Evolutionary conservation across 2,329 filamentous ascomycete genomes (phyloP).

Genomic region (Tolypocladium paradoxum): DNA sequence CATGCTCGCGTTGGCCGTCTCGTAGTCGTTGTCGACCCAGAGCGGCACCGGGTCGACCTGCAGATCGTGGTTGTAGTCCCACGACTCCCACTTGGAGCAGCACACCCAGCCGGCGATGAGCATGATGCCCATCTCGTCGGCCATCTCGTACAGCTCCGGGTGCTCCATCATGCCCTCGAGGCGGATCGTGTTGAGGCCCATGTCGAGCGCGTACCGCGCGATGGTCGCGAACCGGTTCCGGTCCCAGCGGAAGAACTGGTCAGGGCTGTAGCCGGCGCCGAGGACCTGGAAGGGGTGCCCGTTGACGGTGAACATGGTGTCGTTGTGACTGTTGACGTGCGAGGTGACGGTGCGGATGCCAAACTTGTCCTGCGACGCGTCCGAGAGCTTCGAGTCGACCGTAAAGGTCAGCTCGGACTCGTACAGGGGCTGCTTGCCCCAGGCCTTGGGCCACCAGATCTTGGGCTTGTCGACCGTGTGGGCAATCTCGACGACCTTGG

Average conservation of each 20-base stretch:
- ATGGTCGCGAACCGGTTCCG: slow-evolving; percentile 33
- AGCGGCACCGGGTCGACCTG: slow-evolving; percentile 20
- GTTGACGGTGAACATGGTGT: slow-evolving; percentile 46
- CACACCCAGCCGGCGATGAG: slow-evolving; percentile 55
- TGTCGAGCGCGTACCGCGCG: slow-evolving; percentile 43
- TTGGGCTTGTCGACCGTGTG: slow-evolving; percentile 29
- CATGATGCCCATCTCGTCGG: slow-evolving; percentile 50
- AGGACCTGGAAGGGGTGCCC: slow-evolving; percentile 47
- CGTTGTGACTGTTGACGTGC: slow-evolving; percentile 37
- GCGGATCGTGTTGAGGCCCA: slow-evolving; percentile 53
- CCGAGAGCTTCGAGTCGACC: slow-evolving; percentile 17
- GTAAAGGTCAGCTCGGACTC: slow-evolving; percentile 17
- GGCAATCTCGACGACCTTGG: slow-evolving; percentile 23
- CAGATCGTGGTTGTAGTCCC: slow-evolving; percentile 47
- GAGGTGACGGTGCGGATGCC: slow-evolving; percentile 32
- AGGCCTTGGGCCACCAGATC: slow-evolving; percentile 52
- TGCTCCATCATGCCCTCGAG: slow-evolving; percentile 57
- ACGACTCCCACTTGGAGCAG: slow-evolving; percentile 58
- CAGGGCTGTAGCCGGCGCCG: slow-evolving; percentile 48
- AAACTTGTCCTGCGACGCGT: slow-evolving; percentile 15
- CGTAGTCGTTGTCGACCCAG: slow-evolving; percentile 45
- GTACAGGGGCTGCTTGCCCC: slow-evolving; percentile 47
- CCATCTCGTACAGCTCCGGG: slow-evolving; percentile 46
- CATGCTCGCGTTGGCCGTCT: slow-evolving; percentile 42
- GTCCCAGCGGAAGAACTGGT: slow-evolving; percentile 52